Evolutionary conservation across 2,329 filamentous ascomycete species (phyloP), one percentile per base, ranked within the genome.

Genomic region (Trichoderma guizhouense): DNA sequence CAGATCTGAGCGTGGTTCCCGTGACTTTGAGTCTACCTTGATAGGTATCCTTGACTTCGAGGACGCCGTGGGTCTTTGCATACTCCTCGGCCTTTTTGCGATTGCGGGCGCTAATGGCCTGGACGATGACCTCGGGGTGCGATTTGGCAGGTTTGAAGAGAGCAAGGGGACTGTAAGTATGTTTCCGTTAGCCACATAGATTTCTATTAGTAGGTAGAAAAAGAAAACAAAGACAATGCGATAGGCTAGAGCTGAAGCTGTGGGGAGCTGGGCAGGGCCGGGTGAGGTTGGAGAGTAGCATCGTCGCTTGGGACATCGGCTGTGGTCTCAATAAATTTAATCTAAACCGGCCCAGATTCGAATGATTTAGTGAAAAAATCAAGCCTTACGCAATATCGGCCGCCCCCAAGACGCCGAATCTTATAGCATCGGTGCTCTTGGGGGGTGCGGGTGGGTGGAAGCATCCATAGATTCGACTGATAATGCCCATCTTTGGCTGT

Each of bases 61-160:
- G 85, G 61, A 90, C 87, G 9, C 79, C 79, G 76, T 89, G 79
- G 72, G 84, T 85, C 74, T 84, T 84, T 3, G 87, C 87, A 77
- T 82, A 89, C 0, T 79, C 81, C 64, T 82, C 78, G 0, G 87
- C 88, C 65, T 81, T 84, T 5, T 76, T 77, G 36, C 75, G 79
- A 76, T 88, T 84, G 5, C 87, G 82, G 3, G 87, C 86, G 3
- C 88, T 86, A 1, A 90, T 82, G 5, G 84, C 85, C 9, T 84
- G 81, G 14, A 90, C 72, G 14, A 88, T 80, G 15, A 89, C 84
- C 51, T 88, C 86, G 0, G 87, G 80, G 74, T 90, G 87, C 3
- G 81, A 83, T 73, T 81, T 84, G 15, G 87, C 86, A 0, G 87
- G 86, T 3, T 72, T 76, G 43, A 89, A 83, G 21, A 88, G 74